Evolutionary conservation across 73 alveolate species (phyloP).

Genomic region (Paramecium sexaurelia): DNA sequence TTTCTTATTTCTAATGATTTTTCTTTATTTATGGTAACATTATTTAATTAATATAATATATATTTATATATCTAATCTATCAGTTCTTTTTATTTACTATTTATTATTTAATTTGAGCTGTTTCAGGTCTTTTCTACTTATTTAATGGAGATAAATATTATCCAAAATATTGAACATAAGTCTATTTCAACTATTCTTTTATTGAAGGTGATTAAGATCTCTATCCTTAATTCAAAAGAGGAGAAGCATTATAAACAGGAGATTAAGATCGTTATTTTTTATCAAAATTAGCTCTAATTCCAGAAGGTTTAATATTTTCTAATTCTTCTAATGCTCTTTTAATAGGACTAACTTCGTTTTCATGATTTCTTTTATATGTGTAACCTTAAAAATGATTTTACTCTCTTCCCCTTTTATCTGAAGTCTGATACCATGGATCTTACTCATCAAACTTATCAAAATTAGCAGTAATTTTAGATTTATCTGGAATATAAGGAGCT

Average conservation of each 20-base stretch:
- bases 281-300: constrained; percentile 55
- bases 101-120: constrained; percentile 9
- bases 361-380: constrained; percentile 81
- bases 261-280: constrained; percentile 45
- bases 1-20: neutral
- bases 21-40: constrained; percentile 19
- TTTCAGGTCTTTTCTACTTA: constrained; percentile 6
- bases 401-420: constrained; percentile 68
- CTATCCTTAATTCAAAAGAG: neutral
- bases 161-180: constrained; percentile 18
- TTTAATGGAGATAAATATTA: constrained; percentile 13
- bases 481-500: constrained; percentile 87
- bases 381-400: constrained; percentile 78
- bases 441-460: constrained; percentile 85
- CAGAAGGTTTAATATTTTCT: constrained; percentile 59
- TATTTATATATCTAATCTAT: neutral
- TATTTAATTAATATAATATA: neutral
- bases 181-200: neutral
- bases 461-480: constrained; percentile 73
- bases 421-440: constrained; percentile 81
- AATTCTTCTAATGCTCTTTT: constrained; percentile 61
- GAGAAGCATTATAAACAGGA: constrained; percentile 17
- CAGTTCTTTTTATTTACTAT: constrained; percentile 2
- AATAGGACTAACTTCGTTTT: constrained; percentile 70
- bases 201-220: constrained; percentile 48